phyloP scores from a whole-genome alignment of 2,329 filamentous ascomycete species.

The Kalmusia sp. region DNA sequence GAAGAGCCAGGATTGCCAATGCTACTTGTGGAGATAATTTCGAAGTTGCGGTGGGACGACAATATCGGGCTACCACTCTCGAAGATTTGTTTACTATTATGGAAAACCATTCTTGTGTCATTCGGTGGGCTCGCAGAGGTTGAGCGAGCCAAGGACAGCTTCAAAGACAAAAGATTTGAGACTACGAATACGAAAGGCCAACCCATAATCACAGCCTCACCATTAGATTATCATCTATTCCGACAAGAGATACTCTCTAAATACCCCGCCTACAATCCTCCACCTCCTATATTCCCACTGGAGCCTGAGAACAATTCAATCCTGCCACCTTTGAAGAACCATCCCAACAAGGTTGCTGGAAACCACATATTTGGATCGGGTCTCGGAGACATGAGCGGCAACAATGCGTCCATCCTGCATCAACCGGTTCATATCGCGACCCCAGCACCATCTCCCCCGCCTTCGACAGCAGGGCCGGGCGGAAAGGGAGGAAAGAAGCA shows the following conservation, averaged over 20 bases:
- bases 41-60: slow-evolving; percentile 63
- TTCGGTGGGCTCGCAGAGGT: slow-evolving; percentile 83
- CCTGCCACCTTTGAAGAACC: slow-evolving; percentile 81
- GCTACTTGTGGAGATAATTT: slow-evolving; percentile 70
- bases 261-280: slow-evolving; percentile 94
- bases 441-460: slow-evolving; percentile 92
- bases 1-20: slow-evolving; percentile 70
- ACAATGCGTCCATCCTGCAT: slow-evolving; percentile 78
- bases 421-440: slow-evolving; percentile 99
- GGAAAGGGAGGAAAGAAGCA: slow-evolving; percentile 98
- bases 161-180: slow-evolving; percentile 64
- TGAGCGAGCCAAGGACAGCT: slow-evolving; percentile 73
- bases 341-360: slow-evolving; percentile 63
- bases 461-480: slow-evolving; percentile 81
- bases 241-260: slow-evolving; percentile 97
- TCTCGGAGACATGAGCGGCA: slow-evolving; percentile 54
- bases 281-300: slow-evolving; percentile 79
- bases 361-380: slow-evolving; percentile 59
- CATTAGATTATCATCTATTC: slow-evolving; percentile 94
- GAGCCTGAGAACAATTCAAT: slow-evolving; percentile 92
- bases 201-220: slow-evolving; percentile 88
- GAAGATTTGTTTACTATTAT: slow-evolving; percentile 77
- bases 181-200: slow-evolving; percentile 68
- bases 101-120: slow-evolving; percentile 87
- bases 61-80: slow-evolving; percentile 64